phyloP scores from a whole-genome alignment of 306 rosid genomes.

The Urtica urens region DNA sequence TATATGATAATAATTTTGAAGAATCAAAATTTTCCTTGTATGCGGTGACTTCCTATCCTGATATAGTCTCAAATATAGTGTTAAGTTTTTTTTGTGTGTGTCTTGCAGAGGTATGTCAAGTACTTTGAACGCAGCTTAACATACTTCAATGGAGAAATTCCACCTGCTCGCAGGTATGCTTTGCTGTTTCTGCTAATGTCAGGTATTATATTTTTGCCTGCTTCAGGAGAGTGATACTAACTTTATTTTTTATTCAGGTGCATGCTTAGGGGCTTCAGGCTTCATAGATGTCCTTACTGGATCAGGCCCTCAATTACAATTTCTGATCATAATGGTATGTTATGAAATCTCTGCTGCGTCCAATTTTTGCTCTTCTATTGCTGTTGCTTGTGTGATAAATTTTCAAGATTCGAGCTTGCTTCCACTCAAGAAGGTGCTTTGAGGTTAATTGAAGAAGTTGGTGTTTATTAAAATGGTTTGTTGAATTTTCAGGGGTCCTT shows the following conservation, averaged over 20 bases:
- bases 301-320: conserved; percentile 87
- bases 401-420: too few species aligned
- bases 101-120: conserved; percentile 72
- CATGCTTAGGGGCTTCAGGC: conserved; percentile 96
- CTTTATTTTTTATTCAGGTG: conserved; percentile 40
- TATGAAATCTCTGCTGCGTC: conserved; percentile 15
- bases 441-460: not conserved
- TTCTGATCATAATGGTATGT: conserved; percentile 79
- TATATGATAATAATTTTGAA: conserved; percentile 6
- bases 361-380: not conserved
- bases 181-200: too few species aligned
- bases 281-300: conserved; percentile 98
- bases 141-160: conserved; percentile 81
- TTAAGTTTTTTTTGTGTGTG: conserved; percentile 9
- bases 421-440: too few species aligned
- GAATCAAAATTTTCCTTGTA: conserved; percentile 9
- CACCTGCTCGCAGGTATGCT: conserved; percentile 79
- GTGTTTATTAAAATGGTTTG: conserved; percentile 11
- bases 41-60: conserved; percentile 7
- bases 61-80: not conserved
- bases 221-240: conserved; percentile 13
- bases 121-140: conserved; percentile 83
- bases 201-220: too few species aligned
- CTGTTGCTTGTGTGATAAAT: too few species aligned
- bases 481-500: conserved; percentile 57